Conservation (phyloP, 2,329 filamentous ascomycete genomes). For the Exophiala calicioides region DNA sequence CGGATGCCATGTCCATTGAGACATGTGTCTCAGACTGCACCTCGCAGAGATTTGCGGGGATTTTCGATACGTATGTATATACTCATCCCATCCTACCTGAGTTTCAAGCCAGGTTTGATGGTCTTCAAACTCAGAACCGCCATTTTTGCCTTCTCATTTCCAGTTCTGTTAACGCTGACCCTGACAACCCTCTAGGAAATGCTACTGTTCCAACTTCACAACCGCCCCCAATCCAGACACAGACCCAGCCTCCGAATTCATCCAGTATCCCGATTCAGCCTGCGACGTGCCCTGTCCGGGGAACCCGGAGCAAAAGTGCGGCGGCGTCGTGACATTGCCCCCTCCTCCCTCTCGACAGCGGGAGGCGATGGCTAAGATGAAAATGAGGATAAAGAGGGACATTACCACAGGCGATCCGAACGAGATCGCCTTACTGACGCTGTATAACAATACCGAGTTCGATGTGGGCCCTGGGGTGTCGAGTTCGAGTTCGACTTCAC, state of each 20-base stretch:
- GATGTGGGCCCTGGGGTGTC: not conserved
- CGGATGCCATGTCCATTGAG: conserved; percentile 22
- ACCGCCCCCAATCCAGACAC: not conserved
- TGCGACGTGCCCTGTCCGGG: conserved; percentile 27
- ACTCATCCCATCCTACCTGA: not conserved
- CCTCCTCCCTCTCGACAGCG: conserved; percentile 1
- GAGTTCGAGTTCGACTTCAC: conserved; percentile 6
- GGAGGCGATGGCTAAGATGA: too few relatives aligned
- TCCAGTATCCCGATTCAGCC: conserved; percentile 23
- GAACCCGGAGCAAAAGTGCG: conserved; percentile 21
- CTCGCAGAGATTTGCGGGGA: conserved; percentile 4
- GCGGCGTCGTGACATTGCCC: conserved; percentile 12
- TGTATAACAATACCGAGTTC: conserved; percentile 25
- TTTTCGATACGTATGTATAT: conserved; percentile 21
- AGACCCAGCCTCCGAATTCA: conserved; percentile 6
- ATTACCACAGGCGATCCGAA: conserved; percentile 3
- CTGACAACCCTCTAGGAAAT: conserved; percentile 9
- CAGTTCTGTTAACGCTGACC: not conserved
- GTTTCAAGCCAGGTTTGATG: too few relatives aligned
- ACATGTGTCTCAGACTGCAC: conserved; percentile 20
- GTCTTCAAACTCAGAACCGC: not conserved
- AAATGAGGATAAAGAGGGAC: conserved; percentile 10
- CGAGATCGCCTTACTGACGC: conserved; percentile 17
- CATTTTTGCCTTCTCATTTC: not conserved
- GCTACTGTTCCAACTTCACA: conserved; percentile 19